Percentiles rank a stretch among this genome's conserved stretches.
Conservation (phyloP, 2,329 filamentous ascomycete species). For the Phialophora tarda region DNA sequence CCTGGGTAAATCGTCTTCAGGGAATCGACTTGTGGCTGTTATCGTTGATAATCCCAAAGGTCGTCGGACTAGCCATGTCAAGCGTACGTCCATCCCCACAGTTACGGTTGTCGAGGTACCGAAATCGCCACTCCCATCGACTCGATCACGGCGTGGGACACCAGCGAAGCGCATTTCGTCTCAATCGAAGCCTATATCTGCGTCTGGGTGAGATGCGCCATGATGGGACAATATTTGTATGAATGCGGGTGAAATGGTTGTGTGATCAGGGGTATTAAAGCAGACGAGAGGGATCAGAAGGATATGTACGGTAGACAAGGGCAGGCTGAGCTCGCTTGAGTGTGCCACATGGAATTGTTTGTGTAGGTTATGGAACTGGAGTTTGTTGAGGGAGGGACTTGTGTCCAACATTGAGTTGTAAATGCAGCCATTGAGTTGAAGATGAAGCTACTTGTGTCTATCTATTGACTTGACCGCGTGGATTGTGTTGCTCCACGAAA, state of each 20-base stretch:
- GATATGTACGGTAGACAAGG: not conserved
- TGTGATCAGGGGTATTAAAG: not conserved
- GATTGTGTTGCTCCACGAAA: no score
- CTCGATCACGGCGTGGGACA: not conserved
- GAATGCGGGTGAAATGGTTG: not conserved
- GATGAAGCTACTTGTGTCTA: no score
- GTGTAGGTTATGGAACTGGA: no score
- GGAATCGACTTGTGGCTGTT: not conserved
- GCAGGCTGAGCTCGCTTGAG: no score
- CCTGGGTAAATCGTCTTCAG: not conserved
- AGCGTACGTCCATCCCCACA: not conserved
- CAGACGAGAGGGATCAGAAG: not conserved
- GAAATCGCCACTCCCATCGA: not conserved
- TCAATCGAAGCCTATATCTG: not conserved
- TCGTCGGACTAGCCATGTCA: not conserved
- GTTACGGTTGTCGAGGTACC: not conserved
- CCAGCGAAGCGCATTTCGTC: not conserved
- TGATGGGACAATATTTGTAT: not conserved
- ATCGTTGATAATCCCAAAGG: not conserved
- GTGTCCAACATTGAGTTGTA: no score
- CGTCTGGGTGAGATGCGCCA: not conserved
- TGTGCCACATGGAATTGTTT: no score
- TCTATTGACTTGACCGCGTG: no score
- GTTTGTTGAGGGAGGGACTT: no score
- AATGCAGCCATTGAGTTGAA: no score